Evolutionary conservation across 345 rosid genomes (phyloP), one percentile per base, ranked within the genome.

Genomic region (Pseudoturritis turrita): DNA sequence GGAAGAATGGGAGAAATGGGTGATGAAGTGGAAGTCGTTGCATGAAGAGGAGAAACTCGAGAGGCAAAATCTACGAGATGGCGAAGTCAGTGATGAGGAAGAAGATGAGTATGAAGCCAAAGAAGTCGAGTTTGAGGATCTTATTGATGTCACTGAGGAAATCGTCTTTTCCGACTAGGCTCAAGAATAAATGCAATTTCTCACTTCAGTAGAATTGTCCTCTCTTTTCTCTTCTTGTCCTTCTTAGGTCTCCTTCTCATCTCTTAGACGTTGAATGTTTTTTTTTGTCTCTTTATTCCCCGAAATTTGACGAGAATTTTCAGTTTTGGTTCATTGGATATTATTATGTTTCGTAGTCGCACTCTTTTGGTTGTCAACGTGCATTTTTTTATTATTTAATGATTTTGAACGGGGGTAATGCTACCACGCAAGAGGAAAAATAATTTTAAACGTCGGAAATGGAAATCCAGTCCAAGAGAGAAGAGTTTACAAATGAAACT

Each of bases 1-100:
- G 86, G 96, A 89, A 13, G 99, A 91, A 37, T 95, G 99, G 99
- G 87, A 87, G 2, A 86, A 82, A 61, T 91, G 90, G 97, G 79
- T 87, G 6, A 82, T 50, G 15, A 76, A 84, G 62, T 95, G 98
- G 99, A 88, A 81, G 79, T 61, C 49, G 8, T 18, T 70, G 37
- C 82, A 86, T 0, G 96, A 91, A 69, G 96, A 86, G 71, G 96
- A 88, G 72, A 89, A 86, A 76, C 9, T 80, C 53, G 85, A 68
- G 50, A 88, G 98, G 59, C 89, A 84, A 69, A 46, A 54, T 36
- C 74, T 95, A 73, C 73, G 96, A 39, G 89, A 86, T 14, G 99
- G 98, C 11, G 99, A 95, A 62, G 83, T 79, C 10, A 95, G 98
- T 49, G 98, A 95, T 3, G 98, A 87, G 31, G 99, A 95, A 57